Percentiles rank a stretch among this genome's conserved stretches.
Conservation (phyloP, 208 protist genomes). For the Trypanosoma avium region DNA sequence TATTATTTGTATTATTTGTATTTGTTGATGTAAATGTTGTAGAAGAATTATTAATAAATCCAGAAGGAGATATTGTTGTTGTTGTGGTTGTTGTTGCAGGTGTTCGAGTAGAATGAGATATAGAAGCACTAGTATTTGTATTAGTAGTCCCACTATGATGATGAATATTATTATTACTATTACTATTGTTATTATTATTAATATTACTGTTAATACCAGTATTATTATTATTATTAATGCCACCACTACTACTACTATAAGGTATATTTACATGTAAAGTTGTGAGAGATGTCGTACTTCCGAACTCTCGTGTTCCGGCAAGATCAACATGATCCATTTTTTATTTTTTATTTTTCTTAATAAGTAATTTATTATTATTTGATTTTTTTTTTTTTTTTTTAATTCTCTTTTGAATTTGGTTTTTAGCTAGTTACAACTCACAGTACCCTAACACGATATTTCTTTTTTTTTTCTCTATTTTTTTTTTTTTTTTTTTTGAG, state of each 20-base stretch:
- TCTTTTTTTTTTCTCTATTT: no score
- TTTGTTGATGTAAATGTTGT: no score
- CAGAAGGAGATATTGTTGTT: background rate
- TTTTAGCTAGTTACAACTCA: no score
- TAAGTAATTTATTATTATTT: background rate
- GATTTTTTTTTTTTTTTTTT: background rate
- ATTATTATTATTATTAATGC: background rate
- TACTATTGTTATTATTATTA: background rate
- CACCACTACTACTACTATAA: slow-evolving; percentile 5
- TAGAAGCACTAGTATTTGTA: background rate
- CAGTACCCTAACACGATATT: no score
- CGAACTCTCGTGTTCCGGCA: slow-evolving; percentile 15
- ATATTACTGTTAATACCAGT: slow-evolving; percentile 1
- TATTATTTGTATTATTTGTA: background rate
- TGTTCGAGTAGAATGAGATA: background rate
- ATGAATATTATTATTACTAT: background rate
- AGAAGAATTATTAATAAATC: background rate
- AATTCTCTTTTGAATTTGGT: slow-evolving; percentile 1
- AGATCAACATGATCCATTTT: slow-evolving; percentile 31
- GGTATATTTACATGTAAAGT: slow-evolving; percentile 19
- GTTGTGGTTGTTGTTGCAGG: no score
- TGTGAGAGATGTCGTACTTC: background rate
- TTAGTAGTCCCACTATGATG: background rate
- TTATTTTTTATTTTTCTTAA: background rate
- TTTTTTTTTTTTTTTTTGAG: no score